Conservation (phyloP, 2,329 filamentous ascomycete genomes). For the Chrysoporthe deuterocubensis region DNA sequence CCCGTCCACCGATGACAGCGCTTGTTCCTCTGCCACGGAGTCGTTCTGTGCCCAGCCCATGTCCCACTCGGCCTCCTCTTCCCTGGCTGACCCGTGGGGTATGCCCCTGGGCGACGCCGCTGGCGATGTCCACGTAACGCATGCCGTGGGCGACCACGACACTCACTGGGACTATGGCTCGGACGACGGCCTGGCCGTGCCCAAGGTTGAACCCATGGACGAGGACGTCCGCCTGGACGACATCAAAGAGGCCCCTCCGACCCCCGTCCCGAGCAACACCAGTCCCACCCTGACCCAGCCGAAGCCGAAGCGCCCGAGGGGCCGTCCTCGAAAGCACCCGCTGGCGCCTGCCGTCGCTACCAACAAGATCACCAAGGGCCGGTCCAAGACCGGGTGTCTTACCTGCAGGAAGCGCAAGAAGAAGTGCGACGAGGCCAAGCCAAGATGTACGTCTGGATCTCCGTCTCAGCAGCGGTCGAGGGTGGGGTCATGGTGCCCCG, state of each 20-base stretch:
- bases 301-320: constrained; percentile 69
- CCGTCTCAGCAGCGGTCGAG: constrained; percentile 10
- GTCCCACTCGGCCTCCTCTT: constrained; percentile 51
- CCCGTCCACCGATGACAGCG: constrained; percentile 30
- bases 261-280: constrained; percentile 34
- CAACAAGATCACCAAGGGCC: constrained; percentile 77
- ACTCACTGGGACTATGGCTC: constrained; percentile 52
- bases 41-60: constrained; percentile 47
- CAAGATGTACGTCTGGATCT: constrained; percentile 58
- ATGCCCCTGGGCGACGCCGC: constrained; percentile 42
- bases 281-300: constrained; percentile 35
- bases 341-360: constrained; percentile 59
- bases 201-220: constrained; percentile 62
- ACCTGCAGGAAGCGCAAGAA: constrained; percentile 72
- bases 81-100: constrained; percentile 51
- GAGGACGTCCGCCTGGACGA: constrained; percentile 60
- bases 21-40: constrained; percentile 38
- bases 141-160: constrained; percentile 38
- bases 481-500: neutral
- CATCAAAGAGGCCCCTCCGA: constrained; percentile 49
- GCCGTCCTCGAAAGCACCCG: constrained; percentile 82
- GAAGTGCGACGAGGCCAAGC: constrained; percentile 73
- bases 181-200: constrained; percentile 51
- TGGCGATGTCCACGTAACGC: constrained; percentile 21
- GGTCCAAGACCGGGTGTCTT: constrained; percentile 71